Base-by-base conservation (phyloP, 495 filamentous ascomycete genomes). In the Sphaerosporella brunnea region DNA sequence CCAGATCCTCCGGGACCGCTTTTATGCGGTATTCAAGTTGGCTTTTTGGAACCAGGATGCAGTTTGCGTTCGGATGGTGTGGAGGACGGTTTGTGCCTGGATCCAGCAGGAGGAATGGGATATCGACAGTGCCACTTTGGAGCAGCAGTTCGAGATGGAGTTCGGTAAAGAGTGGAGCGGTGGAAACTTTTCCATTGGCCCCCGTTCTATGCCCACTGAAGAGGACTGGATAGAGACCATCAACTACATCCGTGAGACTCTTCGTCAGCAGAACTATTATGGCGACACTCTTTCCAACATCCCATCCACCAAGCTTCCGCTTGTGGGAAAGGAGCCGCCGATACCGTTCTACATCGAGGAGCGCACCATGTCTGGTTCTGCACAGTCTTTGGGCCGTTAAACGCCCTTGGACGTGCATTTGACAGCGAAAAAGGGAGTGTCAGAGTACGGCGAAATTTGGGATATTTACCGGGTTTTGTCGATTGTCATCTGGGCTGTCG, bases 291-390 rank as follows among this genome's bases (percentile, higher is more conserved):
- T n/a, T n/a, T n/a, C n/a, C n/a, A n/a, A n/a, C n/a, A n/a, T n/a
- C n/a, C n/a, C n/a, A n/a, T n/a, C n/a, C 11, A 24, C 40, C 40
- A 43, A 43, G 40, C 24, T 43, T 26, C 40, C 40, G 21, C 3
- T 25, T 8, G 24, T 43, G 13, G 19, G 40, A 2, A 24, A 25
- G 24, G 40, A 43, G 24, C 40, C 40, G 13, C 9, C 7, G 10
- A 23, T 43, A 13, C 40, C 40, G 11, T 2, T 5, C 40, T 20
- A 43, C 11, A 43, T 43, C 40, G 7, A 5, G 5, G 28, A 32
- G 7, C 5, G 28, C 7, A 32, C 13, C 7, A 13, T 5, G 28
- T 5, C 13, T 32, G 28, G 28, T 32, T 5, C 28, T 5, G 28
- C 28, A 13, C 28, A 5, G 28, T 5, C 28, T 5, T 13, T 32